Base-by-base conservation (phyloP, 2,329 filamentous ascomycete species). In the Paracamarosporium sp. region DNA sequence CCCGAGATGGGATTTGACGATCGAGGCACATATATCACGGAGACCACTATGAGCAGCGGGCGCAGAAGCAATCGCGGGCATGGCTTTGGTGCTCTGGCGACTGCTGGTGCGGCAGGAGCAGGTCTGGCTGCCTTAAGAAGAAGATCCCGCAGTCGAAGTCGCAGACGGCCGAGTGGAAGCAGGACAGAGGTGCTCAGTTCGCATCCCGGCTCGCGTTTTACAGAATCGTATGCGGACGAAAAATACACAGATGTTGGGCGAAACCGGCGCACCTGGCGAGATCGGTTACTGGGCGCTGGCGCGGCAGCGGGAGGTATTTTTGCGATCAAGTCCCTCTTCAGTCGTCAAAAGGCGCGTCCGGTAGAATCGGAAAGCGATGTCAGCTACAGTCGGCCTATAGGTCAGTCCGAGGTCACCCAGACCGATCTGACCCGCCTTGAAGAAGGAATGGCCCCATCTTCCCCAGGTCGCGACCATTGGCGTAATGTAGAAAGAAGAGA, bases 11-110 rank as follows among this genome's bases (percentile, higher is more conserved):
- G 76, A 58, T 83, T 84, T 63, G 81, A 86, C 41, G 85, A 86
- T 66, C 79, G 85, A 63, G 80, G 83, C 53, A 86, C 85, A 33
- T 85, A 85, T 31, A 85, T 88, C 50, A 84, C 82, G 15, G 84
- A 86, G 6, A 80, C 81, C 20, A 79, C 81, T 8, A 79, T 81
- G 60, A 80, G 80, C 41, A 77, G 69, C 43, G 68, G 72, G 31
- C 72, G 75, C 35, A 62, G 72, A 28, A 75, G 69, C 53, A 71
- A 73, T 43, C 67, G 73, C 48, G 65, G 70, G 17, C 67, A 67
- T 24, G 72, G 73, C 25, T 72, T 82, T 50, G 83, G 81, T 31
- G 78, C 79, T 12, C 71, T 86, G 53, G 82, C 83, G 30, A 81
- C 80, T 33, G 85, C 83, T 5, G 84, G 86, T 22, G 83, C 83